phyloP scores from a whole-genome alignment of 225 moss, liverwort and hornwort genomes.

The Rhytidiadelphus loreus region DNA sequence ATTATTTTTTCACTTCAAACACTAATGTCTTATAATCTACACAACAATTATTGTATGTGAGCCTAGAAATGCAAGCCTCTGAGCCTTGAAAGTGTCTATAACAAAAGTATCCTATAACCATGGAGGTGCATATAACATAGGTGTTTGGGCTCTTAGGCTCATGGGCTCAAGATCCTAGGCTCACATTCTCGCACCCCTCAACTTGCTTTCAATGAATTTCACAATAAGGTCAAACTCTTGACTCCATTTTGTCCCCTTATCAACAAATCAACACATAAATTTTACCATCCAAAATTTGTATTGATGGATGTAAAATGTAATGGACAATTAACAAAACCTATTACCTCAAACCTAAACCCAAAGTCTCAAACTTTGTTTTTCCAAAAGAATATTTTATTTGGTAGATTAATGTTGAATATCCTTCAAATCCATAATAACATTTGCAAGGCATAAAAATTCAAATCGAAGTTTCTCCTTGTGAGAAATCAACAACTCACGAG shows the following conservation, averaged over 20 bases:
- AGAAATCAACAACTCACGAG: neutral
- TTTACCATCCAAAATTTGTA: neutral
- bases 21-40: too few species aligned
- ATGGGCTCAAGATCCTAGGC: too few species aligned
- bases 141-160: too few species aligned
- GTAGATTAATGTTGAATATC: neutral
- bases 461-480: neutral
- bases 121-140: too few species aligned
- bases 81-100: too few species aligned
- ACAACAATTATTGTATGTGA: too few species aligned
- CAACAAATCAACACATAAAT: neutral
- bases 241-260: too few species aligned
- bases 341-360: neutral
- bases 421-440: neutral
- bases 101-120: too few species aligned
- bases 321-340: neutral
- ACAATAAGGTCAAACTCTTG: neutral
- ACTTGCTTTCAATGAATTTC: neutral
- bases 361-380: neutral
- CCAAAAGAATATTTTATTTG: neutral
- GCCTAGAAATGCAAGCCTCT: too few species aligned
- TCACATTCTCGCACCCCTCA: rapidly evolving
- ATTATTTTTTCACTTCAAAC: too few species aligned
- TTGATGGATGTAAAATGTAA: neutral
- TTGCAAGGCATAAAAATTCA: neutral